Base-by-base conservation (phyloP, 202 grass and related monocot species). In the Elaeis oleifera region DNA sequence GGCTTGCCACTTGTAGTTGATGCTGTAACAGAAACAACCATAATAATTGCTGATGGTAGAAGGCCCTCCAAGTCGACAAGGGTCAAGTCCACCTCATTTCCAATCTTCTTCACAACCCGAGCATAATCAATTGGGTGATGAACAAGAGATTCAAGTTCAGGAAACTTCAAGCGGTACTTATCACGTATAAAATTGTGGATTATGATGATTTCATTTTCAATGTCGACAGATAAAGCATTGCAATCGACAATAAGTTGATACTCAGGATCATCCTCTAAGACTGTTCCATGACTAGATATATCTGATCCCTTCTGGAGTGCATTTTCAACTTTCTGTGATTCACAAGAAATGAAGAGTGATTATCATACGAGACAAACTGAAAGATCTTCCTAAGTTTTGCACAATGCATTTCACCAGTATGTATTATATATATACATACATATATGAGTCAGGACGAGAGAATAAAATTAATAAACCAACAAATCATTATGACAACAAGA, bases 191-290 rank as follows among this genome's bases (percentile, higher is more conserved):
- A 89, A 44, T 89, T 95, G 65, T 95, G 89, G 24, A 89, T 95
- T 74, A 95, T 95, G 55, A 83, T 81, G 50, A 85, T 95, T 60
- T 95, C 85, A 78, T 89, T 89, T 61, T 89, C 89, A 59, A 89
- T 95, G 65, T 95, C 85, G 14, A 89, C 89, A 32, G 85, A 89
- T 50, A 95, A 77, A 32, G 82, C 67, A 75, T 95, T 95, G 74
- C 89, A 95, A 70, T 95, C 84, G 31, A 95, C 89, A 67, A 95
- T 95, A 54, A 95, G 85, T 64, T 95, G 89, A 67, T 95, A 95
- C 26, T 95, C 89, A 36, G 85, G 89, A 65, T 95, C 89, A 25
- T 90, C 88, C 63, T 85, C 89, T 51, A 89, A 62, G 29, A 78
- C 81, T 69, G 60, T 80, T 48, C 75, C 62, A 68, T 79, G 64